Base-by-base conservation (phyloP, 176 grass and related monocot genomes). In the Thinopyrum elongatum region DNA sequence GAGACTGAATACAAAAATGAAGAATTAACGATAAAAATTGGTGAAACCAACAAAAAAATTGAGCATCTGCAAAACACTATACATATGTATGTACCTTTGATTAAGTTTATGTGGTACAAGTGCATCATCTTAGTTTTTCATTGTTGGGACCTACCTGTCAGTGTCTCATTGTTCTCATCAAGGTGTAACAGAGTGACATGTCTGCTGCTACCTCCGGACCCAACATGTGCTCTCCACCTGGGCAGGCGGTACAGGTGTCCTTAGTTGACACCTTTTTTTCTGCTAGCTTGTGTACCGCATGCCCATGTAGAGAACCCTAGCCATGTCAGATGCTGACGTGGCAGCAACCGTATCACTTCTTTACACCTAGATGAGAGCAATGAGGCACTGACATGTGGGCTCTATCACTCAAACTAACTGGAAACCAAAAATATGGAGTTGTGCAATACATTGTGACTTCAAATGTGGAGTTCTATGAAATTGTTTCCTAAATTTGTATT, bases 51-150 rank as follows among this genome's bases (percentile, higher is more conserved):
- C 69, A 90, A 83, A 92, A 84, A 86, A 67, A 79, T 70, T 30
- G 83, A 92, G 38, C 38, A 74, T 86, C 91, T 92, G 75, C 91
- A 92, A 65, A 74, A 75, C 29, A 90, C 42, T 64, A 83, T 90
- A 78, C 87, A 76, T 82, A 66, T 16, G 90, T 89, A 85, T 65
- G 86, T 92, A 61, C 65, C 70, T 69, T 81, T 8, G 28, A 69
- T 66, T 60, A 77, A 22, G n/a, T 64, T 30, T 69, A 25, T 82
- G 47, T 35, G 65, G 59, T 69, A 61, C 82, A 76, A 47, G 19
- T 75, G 59, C 21, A 46, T 21, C 22, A 16, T 53, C 51, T 10
- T 57, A 58, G 10, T 58, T 74, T 70, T 67, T 19, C 49, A 19
- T 53, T 53, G 16, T 53, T 53, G 49, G 16, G 16, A 53, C 49